A percentile compares a stretch with the other conserved stretches of the same genome.
Evolutionary conservation across 2,329 filamentous ascomycete species (phyloP).

Genomic region (Thielaviopsis populi): DNA sequence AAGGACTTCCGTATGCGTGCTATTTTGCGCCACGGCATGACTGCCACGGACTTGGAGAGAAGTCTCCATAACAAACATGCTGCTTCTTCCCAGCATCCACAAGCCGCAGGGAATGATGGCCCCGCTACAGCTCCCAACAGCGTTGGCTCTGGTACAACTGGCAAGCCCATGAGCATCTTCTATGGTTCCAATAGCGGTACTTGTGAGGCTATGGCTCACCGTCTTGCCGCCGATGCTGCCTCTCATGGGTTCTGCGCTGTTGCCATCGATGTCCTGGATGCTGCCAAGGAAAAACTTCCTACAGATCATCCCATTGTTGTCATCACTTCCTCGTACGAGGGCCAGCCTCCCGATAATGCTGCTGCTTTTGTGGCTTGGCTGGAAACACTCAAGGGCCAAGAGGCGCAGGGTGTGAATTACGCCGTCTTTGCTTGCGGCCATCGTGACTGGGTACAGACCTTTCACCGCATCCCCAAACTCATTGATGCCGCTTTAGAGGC

Average conservation of each 20-base stretch:
- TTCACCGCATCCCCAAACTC: conserved; percentile 50
- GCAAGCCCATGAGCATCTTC: conserved; percentile 44
- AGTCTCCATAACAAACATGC: conserved; percentile 26
- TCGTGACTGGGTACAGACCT: conserved; percentile 44
- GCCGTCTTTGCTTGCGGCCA: conserved; percentile 53
- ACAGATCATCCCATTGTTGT: conserved; percentile 48
- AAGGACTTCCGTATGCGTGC: conserved; percentile 49
- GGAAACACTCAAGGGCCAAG: conserved; percentile 33
- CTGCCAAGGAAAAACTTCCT: conserved; percentile 44
- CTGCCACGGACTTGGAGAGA: conserved; percentile 32
- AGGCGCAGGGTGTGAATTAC: conserved; percentile 43
- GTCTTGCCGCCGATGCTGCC: conserved; percentile 43
- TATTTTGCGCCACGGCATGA: conserved; percentile 34
- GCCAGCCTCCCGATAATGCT: conserved; percentile 59
- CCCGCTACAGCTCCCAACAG: background rate
- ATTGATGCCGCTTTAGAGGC: conserved; percentile 39
- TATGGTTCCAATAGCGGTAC: conserved; percentile 65
- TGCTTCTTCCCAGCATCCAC: conserved; percentile 9
- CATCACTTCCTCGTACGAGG: conserved; percentile 59
- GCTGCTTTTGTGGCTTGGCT: conserved; percentile 54
- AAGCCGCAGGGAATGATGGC: background rate
- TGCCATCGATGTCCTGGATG: conserved; percentile 42
- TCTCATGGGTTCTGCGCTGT: conserved; percentile 43
- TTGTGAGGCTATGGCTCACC: conserved; percentile 53
- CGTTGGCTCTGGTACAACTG: conserved; percentile 12